Percentiles rank a stretch among this genome's conserved stretches.
Conservation (phyloP, 768 basidiomycete species). For the Mycena vitilis region DNA sequence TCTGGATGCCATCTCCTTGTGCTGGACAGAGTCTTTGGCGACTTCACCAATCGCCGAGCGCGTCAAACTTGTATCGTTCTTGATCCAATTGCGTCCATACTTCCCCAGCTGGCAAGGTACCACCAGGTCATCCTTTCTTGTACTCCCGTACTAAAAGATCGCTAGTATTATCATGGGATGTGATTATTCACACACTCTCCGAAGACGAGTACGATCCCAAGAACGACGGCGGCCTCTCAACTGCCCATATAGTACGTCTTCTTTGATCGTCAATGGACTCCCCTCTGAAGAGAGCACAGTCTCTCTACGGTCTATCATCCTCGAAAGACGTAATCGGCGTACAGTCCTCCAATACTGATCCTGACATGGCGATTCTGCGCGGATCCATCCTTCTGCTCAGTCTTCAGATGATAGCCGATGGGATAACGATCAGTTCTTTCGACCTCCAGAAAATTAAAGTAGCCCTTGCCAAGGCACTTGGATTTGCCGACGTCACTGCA, state of each 20-base stretch:
- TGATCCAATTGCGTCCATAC: slow-evolving; percentile 75
- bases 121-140: slow-evolving; percentile 6
- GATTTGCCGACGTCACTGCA: slow-evolving; percentile 64
- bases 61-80: slow-evolving; percentile 67
- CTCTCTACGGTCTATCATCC: slow-evolving; percentile 56
- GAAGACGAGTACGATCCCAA: slow-evolving; percentile 64
- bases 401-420: slow-evolving; percentile 75
- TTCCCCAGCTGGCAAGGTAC: slow-evolving; percentile 77
- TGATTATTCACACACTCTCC: slow-evolving; percentile 65
- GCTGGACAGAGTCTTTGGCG: slow-evolving; percentile 73
- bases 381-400: slow-evolving; percentile 69
- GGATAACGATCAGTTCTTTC: slow-evolving; percentile 62
- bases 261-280: background rate
- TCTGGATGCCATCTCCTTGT: slow-evolving; percentile 70
- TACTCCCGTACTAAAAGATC: background rate
- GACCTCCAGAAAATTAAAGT: slow-evolving; percentile 73
- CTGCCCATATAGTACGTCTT: slow-evolving; percentile 55
- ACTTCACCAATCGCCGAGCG: slow-evolving; percentile 69
- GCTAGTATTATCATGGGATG: slow-evolving; percentile 74
- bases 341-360: slow-evolving; percentile 47
- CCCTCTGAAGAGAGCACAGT: slow-evolving; percentile 43
- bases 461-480: slow-evolving; percentile 60
- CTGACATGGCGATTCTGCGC: slow-evolving; percentile 60
- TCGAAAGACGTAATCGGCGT: slow-evolving; percentile 38
- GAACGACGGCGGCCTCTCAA: slow-evolving; percentile 52